Evolutionary conservation across 1,284 basidiomycete species (phyloP).

Genomic region (Dichomitus squalens): DNA sequence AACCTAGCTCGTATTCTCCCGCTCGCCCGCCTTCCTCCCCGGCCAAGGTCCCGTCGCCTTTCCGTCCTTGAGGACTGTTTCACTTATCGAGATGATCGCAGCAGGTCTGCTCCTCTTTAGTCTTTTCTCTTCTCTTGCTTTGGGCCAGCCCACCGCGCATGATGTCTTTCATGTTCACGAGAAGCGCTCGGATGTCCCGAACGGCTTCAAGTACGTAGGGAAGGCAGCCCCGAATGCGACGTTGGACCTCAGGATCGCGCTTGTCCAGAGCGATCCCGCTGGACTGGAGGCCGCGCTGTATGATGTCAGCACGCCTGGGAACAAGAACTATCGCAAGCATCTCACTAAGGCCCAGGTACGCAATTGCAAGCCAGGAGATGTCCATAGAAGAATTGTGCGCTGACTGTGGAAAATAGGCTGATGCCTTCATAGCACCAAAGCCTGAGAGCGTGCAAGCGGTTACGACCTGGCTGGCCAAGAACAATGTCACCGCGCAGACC

Average conservation of each 20-base stretch:
- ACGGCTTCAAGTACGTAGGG: slow-evolving; percentile 30
- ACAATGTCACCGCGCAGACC: slow-evolving; percentile 32
- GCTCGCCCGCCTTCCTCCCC: no score
- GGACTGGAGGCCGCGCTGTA: slow-evolving; percentile 24
- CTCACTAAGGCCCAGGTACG: slow-evolving; percentile 11
- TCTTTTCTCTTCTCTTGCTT: no score
- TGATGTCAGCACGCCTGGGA: slow-evolving; percentile 19
- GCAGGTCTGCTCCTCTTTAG: no score
- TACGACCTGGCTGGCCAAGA: slow-evolving; percentile 36
- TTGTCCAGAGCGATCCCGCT: slow-evolving; percentile 35
- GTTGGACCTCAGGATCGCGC: slow-evolving; percentile 37
- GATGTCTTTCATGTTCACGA: slow-evolving; percentile 37
- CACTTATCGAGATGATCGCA: no score
- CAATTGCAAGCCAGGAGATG: neutral
- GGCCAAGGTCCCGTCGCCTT: no score
- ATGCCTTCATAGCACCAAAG: slow-evolving; percentile 37
- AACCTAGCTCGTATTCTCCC: no score
- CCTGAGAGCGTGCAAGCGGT: slow-evolving; percentile 37
- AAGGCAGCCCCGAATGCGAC: slow-evolving; percentile 29
- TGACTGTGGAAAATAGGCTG: slow-evolving; percentile 37
- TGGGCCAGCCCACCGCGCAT: slow-evolving; percentile 29
- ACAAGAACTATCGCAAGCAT: slow-evolving; percentile 11
- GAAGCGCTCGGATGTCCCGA: slow-evolving; percentile 27
- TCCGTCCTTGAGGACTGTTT: no score
- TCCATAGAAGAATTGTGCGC: slow-evolving; percentile 4